phyloP scores from a whole-genome alignment of 345 rosid genomes.

The Citrus sinensis region DNA sequence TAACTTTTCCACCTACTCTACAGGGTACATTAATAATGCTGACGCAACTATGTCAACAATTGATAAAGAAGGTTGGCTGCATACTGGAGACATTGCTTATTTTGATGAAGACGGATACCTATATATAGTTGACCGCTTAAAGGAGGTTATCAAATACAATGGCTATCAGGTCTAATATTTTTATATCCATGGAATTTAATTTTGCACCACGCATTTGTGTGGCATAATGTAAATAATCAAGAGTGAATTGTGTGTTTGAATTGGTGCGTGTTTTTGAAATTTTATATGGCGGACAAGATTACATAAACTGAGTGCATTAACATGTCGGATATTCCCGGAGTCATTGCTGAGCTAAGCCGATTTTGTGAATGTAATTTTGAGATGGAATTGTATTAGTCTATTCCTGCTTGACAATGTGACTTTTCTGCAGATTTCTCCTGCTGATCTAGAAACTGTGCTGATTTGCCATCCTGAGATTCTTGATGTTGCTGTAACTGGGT shows the following conservation, averaged over 20 bases:
- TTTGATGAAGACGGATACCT: constrained; percentile 77
- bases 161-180: constrained; percentile 68
- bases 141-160: constrained; percentile 84
- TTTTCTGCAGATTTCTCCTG: constrained; percentile 75
- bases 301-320: neutral
- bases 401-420: neutral
- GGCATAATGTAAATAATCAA: neutral
- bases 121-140: constrained; percentile 60
- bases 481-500: constrained; percentile 78
- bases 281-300: neutral
- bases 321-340: neutral
- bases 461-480: constrained; percentile 66
- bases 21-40: constrained; percentile 67
- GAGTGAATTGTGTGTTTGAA: neutral
- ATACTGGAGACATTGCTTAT: constrained; percentile 79
- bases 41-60: constrained; percentile 55
- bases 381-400: neutral
- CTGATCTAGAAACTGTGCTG: constrained; percentile 76
- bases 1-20: neutral
- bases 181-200: neutral
- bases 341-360: neutral
- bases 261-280: neutral
- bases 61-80: constrained; percentile 76
- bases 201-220: neutral
- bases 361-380: neutral